These are phyloP conservation scores for Dinochytrium kinnereticum DNA, from an alignment of 371 early-diverging fungal species.

Conservation along the genomic window DNA sequence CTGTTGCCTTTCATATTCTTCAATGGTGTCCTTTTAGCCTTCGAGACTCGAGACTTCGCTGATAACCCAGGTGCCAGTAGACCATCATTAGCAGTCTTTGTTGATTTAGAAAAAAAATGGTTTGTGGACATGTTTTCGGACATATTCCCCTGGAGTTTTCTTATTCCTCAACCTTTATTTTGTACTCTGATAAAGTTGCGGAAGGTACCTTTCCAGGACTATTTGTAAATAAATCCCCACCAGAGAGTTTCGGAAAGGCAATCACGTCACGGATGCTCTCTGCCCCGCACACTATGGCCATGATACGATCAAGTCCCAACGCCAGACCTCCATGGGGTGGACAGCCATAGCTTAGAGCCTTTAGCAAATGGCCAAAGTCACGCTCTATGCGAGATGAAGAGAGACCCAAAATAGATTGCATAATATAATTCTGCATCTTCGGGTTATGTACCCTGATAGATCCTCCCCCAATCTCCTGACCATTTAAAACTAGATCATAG, in stretches of 20 bases:
- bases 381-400: conserved; percentile 57
- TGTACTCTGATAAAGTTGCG: conserved; percentile 72
- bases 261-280: conserved; percentile 88
- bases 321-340: conserved; percentile 95
- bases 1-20: background rate
- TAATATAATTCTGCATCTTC: conserved; percentile 73
- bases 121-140: background rate
- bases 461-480: conserved; percentile 92
- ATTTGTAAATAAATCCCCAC: conserved; percentile 82
- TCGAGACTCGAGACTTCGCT: background rate
- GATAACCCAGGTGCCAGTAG: background rate
- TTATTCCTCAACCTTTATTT: conserved; percentile 44
- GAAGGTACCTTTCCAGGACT: conserved; percentile 72
- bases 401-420: conserved; percentile 67
- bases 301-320: conserved; percentile 84
- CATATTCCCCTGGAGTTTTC: too few species aligned
- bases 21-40: background rate
- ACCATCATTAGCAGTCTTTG: too few species aligned
- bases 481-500: conserved; percentile 90
- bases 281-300: conserved; percentile 77
- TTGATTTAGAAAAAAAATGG: background rate
- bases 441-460: conserved; percentile 89
- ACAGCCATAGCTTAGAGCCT: conserved; percentile 82
- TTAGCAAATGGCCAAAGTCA: conserved; percentile 79
- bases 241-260: conserved; percentile 90